phyloP scores from a whole-genome alignment of 495 filamentous ascomycete species.

The Saxophila tyrrhenica region DNA sequence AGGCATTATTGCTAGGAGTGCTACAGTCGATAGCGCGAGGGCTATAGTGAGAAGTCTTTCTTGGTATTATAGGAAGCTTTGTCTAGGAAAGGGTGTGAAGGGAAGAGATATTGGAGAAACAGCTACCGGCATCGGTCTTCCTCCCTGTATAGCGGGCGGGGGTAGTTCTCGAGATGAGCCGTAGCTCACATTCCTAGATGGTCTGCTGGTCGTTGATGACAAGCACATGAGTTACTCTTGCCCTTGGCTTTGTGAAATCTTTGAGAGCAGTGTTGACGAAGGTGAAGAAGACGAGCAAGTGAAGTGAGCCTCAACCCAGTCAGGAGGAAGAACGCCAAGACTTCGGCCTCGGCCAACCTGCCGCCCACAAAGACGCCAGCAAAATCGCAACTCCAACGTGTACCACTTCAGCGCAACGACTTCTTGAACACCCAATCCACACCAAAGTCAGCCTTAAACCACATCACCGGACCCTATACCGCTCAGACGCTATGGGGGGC shows the following conservation, averaged over 20 bases:
- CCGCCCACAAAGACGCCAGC: neutral
- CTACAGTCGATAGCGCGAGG: no score
- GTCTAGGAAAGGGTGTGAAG: neutral
- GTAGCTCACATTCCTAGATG: no score
- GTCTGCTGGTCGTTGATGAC: no score
- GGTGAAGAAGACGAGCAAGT: neutral
- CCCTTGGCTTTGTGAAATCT: no score
- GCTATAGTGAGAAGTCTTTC: no score
- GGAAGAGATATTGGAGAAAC: neutral
- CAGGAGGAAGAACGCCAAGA: neutral
- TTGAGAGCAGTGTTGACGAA: no score
- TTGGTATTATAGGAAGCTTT: no score
- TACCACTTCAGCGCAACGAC: neutral
- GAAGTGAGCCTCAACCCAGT: neutral
- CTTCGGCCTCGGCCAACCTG: neutral
- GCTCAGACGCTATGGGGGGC: conserved; percentile 93
- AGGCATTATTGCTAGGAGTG: conserved; percentile 6
- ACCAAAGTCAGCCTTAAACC: conserved; percentile 13
- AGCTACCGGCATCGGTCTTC: neutral
- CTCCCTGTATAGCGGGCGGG: neutral
- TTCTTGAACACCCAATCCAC: neutral
- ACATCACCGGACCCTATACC: conserved; percentile 12
- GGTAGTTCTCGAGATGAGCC: no score
- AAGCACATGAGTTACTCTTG: no score
- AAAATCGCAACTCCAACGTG: neutral